Conservation (phyloP, 345 rosid species). For the Carallia pectinifolia region DNA sequence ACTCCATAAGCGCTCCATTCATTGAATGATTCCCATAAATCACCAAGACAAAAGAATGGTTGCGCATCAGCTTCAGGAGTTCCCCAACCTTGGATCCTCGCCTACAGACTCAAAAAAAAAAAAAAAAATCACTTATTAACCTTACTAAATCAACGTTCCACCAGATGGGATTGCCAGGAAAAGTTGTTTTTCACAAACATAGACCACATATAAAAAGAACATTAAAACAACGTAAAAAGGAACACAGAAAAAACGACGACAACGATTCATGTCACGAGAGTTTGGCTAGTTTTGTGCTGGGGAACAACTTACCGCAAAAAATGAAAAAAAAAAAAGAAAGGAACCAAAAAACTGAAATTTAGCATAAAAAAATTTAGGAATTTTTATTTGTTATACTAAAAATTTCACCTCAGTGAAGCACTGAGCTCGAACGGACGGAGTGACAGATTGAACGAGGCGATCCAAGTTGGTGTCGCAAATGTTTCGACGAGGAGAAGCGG, state of each 20-base stretch:
- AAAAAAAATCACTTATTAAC: neutral
- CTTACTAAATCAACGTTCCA: neutral
- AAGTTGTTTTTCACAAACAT: too few species aligned
- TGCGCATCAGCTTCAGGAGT: constrained; percentile 26
- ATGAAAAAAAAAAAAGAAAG: neutral
- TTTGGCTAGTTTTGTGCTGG: too few species aligned
- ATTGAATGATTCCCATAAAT: constrained; percentile 57
- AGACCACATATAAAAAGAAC: too few species aligned
- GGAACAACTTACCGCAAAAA: neutral
- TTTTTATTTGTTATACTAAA: neutral
- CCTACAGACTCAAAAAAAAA: constrained; percentile 22
- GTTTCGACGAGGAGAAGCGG: constrained; percentile 15
- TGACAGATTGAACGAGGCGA: constrained; percentile 51
- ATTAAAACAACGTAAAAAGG: too few species aligned
- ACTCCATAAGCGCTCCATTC: constrained; percentile 71
- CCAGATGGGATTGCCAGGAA: neutral
- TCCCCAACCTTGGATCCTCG: constrained; percentile 27
- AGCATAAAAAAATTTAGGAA: neutral
- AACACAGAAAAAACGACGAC: too few species aligned
- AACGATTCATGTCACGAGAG: too few species aligned
- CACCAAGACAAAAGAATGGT: constrained; percentile 41
- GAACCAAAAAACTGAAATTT: neutral
- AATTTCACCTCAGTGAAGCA: constrained; percentile 36
- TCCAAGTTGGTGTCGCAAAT: constrained; percentile 43
- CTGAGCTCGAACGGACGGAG: constrained; percentile 47